A percentile compares a stretch with the other conserved stretches of the same genome.
Evolutionary conservation across 768 basidiomycete species (phyloP).

Genomic region (Rhizopogon vesiculosus): DNA sequence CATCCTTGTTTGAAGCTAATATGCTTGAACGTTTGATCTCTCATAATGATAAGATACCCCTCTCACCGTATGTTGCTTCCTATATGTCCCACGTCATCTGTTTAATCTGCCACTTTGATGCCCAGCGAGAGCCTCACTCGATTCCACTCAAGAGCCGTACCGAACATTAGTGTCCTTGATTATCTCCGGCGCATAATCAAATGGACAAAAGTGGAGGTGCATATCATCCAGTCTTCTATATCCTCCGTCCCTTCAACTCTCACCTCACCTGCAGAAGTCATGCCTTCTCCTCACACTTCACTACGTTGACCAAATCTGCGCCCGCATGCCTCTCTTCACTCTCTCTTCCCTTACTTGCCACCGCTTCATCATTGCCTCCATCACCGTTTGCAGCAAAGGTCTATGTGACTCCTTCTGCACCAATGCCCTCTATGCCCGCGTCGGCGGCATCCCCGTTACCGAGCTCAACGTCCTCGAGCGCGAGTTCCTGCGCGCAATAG

Average conservation of each 20-base stretch:
- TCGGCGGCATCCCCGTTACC: conserved; percentile 87
- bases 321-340: conserved; percentile 82
- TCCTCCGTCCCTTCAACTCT: neutral
- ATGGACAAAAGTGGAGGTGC: conserved; percentile 94
- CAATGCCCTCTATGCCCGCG: conserved; percentile 91
- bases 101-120: conserved; percentile 12
- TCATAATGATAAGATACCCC: conserved; percentile 94
- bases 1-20: conserved; percentile 56
- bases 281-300: conserved; percentile 79
- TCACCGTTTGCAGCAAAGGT: conserved; percentile 90
- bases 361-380: conserved; percentile 93
- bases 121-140: conserved; percentile 84
- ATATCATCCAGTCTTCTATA: conserved; percentile 15
- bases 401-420: conserved; percentile 95
- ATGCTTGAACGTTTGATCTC: conserved; percentile 94
- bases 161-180: conserved; percentile 83
- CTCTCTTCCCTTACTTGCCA: conserved; percentile 96
- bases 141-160: conserved; percentile 92
- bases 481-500: conserved; percentile 87
- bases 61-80: conserved; percentile 62
- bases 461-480: conserved; percentile 95
- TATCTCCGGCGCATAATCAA: conserved; percentile 92
- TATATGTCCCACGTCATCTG: conserved; percentile 8
- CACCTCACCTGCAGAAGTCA: conserved; percentile 49
- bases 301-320: conserved; percentile 93